Conservation (phyloP, 164 flowering plant genomes). For the Berberis vulgaris region DNA sequence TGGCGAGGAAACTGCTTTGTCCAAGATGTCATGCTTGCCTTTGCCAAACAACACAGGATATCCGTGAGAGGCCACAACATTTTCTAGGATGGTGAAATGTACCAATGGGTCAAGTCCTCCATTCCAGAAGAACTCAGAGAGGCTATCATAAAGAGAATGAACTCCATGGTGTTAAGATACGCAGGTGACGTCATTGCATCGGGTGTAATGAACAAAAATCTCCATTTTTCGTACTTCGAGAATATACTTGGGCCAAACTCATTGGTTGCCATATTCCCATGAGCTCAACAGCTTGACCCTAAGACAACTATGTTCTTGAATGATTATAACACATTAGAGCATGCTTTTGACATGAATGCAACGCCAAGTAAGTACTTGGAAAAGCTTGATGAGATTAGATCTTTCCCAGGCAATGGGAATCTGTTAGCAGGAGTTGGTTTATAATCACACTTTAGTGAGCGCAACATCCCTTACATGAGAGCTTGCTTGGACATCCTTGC, state of each 20-base stretch:
- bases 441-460: constrained; percentile 43
- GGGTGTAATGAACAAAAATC: constrained; percentile 75
- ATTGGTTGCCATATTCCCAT: constrained; percentile 18
- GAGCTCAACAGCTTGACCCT: constrained; percentile 19
- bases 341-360: constrained; percentile 18
- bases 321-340: constrained; percentile 59
- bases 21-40: constrained; percentile 41
- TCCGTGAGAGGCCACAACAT: constrained; percentile 49
- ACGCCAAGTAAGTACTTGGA: constrained; percentile 34
- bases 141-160: constrained; percentile 25
- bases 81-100: constrained; percentile 35
- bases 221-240: constrained; percentile 51
- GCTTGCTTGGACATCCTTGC: constrained; percentile 56
- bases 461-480: constrained; percentile 57
- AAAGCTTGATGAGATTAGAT: constrained; percentile 28
- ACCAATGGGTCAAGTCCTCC: constrained; percentile 38
- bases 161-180: constrained; percentile 41
- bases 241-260: constrained; percentile 29
- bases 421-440: constrained; percentile 44
- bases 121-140: constrained; percentile 7
- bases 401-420: background rate
- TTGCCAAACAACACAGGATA: constrained; percentile 25
- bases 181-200: constrained; percentile 46
- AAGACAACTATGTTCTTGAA: constrained; percentile 44
- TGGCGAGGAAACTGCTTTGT: constrained; percentile 42